Conservation (phyloP, 106 monocot species). For the Vanilla planifolia region DNA sequence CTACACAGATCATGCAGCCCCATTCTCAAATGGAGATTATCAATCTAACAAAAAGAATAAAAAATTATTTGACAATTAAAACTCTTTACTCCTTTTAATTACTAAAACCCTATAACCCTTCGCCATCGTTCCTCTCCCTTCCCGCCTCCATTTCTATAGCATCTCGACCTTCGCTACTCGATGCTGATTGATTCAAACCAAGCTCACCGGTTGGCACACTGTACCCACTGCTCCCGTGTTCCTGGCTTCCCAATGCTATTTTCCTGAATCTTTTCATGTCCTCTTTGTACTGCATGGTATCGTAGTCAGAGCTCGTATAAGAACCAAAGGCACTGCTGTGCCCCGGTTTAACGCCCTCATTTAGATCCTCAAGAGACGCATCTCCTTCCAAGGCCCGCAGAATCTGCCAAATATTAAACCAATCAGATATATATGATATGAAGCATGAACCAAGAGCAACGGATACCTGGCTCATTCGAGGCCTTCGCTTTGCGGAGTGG, state of each 20-base stretch:
- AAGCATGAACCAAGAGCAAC: neutral
- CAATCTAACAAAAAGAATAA: neutral
- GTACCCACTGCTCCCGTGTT: slow-evolving; percentile 7
- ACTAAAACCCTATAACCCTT: neutral
- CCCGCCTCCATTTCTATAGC: slow-evolving; percentile 13
- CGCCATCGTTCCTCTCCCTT: slow-evolving; percentile 1
- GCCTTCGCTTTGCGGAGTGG: slow-evolving; percentile 2
- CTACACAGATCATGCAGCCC: neutral
- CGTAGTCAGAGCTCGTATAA: slow-evolving; percentile 16
- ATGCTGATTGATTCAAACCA: slow-evolving; percentile 9
- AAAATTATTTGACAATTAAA: neutral
- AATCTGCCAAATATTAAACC: slow-evolving; percentile 8
- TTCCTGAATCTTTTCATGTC: slow-evolving; percentile 26
- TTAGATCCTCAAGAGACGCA: neutral
- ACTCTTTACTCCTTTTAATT: neutral
- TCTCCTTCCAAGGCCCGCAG: slow-evolving; percentile 11
- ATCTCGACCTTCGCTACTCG: slow-evolving; percentile 13
- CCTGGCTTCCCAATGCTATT: slow-evolving; percentile 10
- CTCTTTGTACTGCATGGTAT: slow-evolving; percentile 14
- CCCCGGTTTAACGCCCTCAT: slow-evolving; percentile 15
- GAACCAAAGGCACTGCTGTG: slow-evolving; percentile 10
- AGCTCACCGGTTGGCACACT: slow-evolving; percentile 10
- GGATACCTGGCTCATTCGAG: slow-evolving; percentile 24
- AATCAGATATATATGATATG: neutral
- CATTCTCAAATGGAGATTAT: neutral